Conservation (phyloP, 805 yeast species). For the Hanseniaspora lindneri region DNA sequence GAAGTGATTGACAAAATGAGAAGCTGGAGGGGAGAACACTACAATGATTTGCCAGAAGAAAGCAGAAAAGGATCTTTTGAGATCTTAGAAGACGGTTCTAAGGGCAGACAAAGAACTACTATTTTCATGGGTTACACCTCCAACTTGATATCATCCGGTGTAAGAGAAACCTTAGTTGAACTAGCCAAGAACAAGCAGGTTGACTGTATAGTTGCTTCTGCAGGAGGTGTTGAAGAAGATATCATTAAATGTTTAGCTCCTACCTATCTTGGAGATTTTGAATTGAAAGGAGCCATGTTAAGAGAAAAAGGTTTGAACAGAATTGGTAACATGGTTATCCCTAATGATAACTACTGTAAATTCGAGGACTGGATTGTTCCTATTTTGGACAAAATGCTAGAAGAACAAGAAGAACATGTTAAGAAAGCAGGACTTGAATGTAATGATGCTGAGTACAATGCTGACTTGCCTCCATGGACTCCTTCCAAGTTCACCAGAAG, state of each 20-base stretch:
- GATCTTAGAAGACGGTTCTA: conserved; percentile 28
- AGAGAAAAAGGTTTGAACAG: conserved; percentile 96
- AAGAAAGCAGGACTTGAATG: conserved; percentile 40
- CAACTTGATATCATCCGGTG: conserved; percentile 85
- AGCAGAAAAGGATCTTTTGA: conserved; percentile 65
- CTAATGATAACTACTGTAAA: conserved; percentile 93
- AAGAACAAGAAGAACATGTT: conserved; percentile 71
- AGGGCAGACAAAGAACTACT: conserved; percentile 73
- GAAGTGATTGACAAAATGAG: conserved; percentile 90
- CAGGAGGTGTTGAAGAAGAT: conserved; percentile 98
- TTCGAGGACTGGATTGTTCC: conserved; percentile 99
- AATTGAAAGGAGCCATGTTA: conserved; percentile 64
- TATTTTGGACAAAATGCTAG: conserved; percentile 69
- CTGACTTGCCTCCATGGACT: conserved; percentile 63
- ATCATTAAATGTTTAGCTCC: conserved; percentile 93
- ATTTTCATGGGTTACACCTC: conserved; percentile 94
- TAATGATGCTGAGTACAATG: conserved; percentile 40
- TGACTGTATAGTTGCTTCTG: conserved; percentile 89
- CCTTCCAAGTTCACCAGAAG: conserved; percentile 89
- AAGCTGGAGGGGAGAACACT: conserved; percentile 78
- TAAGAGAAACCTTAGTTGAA: conserved; percentile 79
- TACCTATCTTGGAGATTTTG: conserved; percentile 85
- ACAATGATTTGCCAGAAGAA: conserved; percentile 55
- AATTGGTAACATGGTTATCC: conserved; percentile 92
- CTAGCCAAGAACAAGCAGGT: conserved; percentile 91